A percentile compares a stretch with the other conserved stretches of the same genome.
Conservation (phyloP, 352 stramenopile species). For the Globisporangium paddicum region DNA sequence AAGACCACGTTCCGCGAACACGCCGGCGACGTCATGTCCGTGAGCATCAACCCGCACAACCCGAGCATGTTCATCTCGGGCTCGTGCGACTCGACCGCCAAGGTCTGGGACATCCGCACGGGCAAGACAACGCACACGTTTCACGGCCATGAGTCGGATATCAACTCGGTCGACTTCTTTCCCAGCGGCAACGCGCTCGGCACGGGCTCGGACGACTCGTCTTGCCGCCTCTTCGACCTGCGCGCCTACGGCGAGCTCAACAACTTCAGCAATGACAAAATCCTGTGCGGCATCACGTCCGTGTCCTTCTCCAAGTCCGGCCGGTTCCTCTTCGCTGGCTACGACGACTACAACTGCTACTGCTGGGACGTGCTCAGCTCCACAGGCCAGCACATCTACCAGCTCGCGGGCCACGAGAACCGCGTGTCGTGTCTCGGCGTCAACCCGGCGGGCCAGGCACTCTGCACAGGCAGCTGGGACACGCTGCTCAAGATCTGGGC, state of each 20-base stretch:
- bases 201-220: conserved; percentile 97
- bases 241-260: conserved; percentile 96
- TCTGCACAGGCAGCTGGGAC: conserved; percentile 99
- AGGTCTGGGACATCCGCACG: conserved; percentile 97
- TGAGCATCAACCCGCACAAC: conserved; percentile 94
- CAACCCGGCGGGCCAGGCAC: conserved; percentile 91
- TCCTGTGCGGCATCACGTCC: conserved; percentile 96
- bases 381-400: conserved; percentile 87
- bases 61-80: conserved; percentile 97
- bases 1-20: conserved; percentile 97
- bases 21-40: conserved; percentile 96
- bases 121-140: conserved; percentile 96
- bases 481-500: conserved; percentile 97
- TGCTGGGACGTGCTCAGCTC: conserved; percentile 96
- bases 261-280: conserved; percentile 96
- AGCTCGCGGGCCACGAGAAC: conserved; percentile 94
- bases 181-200: conserved; percentile 93
- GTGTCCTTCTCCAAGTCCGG: conserved; percentile 95
- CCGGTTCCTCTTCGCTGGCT: conserved; percentile 96
- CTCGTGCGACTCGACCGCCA: conserved; percentile 95
- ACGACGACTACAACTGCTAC: conserved; percentile 98
- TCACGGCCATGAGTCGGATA: conserved; percentile 96
- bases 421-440: conserved; percentile 97
- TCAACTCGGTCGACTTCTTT: conserved; percentile 99
- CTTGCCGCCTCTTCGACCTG: conserved; percentile 96